phyloP scores from a whole-genome alignment of 1,139 yeast species.

The Hansenula lynferdii region DNA sequence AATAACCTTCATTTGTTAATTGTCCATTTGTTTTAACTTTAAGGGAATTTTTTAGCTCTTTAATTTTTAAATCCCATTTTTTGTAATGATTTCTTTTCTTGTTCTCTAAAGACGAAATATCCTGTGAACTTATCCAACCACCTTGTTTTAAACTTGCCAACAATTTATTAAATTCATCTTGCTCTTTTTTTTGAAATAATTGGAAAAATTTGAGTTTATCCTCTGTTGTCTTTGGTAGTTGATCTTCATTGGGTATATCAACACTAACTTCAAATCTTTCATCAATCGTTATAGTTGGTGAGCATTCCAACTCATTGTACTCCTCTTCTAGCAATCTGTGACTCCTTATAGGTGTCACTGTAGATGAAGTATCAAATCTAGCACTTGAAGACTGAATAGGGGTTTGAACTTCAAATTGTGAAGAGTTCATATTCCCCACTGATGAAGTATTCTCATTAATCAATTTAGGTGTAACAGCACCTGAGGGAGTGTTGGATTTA shows the following conservation, averaged over 20 bases:
- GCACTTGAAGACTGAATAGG: not conserved
- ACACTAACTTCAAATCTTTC: slow-evolving; percentile 14
- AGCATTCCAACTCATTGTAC: slow-evolving; percentile 4
- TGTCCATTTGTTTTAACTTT: not conserved
- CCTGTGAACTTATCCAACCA: slow-evolving; percentile 15
- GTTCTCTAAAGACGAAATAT: slow-evolving; percentile 7
- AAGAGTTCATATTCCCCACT: no score
- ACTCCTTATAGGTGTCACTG: not conserved
- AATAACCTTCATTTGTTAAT: no score
- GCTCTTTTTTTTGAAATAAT: slow-evolving; percentile 11
- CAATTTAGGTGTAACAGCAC: slow-evolving; percentile 3
- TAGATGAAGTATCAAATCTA: not conserved
- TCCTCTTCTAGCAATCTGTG: no score
- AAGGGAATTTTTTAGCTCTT: slow-evolving; percentile 2
- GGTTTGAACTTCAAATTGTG: not conserved
- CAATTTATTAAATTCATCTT: slow-evolving; percentile 12
- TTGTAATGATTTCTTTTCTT: slow-evolving; percentile 11
- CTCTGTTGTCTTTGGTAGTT: slow-evolving; percentile 8
- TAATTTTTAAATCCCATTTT: slow-evolving; percentile 13
- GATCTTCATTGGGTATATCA: slow-evolving; percentile 7
- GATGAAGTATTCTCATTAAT: no score
- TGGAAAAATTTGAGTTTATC: slow-evolving; percentile 12
- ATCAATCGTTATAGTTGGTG: slow-evolving; percentile 14
- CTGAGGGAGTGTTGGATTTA: not conserved
- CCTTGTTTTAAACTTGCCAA: slow-evolving; percentile 8